Base-by-base conservation (phyloP, 441 rosid species). In the Macaranga tanarius region DNA sequence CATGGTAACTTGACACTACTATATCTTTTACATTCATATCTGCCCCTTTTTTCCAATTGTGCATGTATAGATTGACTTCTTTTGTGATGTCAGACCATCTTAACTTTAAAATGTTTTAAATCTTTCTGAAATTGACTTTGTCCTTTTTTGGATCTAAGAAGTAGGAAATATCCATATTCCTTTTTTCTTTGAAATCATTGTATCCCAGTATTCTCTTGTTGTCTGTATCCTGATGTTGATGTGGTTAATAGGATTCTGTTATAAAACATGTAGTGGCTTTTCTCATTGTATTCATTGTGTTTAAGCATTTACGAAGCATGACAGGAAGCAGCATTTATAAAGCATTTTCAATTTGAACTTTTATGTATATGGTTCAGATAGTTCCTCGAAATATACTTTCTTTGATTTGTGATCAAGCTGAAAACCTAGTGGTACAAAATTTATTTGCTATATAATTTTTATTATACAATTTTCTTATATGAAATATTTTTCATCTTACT, bases 1-100 rank as follows among this genome's bases (percentile, higher is more conserved):
- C 51, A 50, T 44, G 84, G 87, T 85, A 34, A 34, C 38, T 34
- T 34, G 38, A 34, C 38, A 34, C 6, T 34, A 5, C 20, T 19
- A 8, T 51, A 28, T 48, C 48, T 45, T 13, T 26, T 45, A 45
- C 40, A 42, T 57, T 44, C 19, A 25, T 56, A 45, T 54, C 15
- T 26, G 16, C 72, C 62, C 31, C 16, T 31, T 31, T 34, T 54
- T 16, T 26, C 55, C 19, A 45, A 11, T 34, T 44, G 25, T 22
- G 56, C 13, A 31, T 48, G 58, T 16, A 1, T 66, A 34, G n/a
- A 26, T 71, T 34, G 60, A 31, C 9, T 31, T 61, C 20, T 31
- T 62, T 20, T 71, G 20, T 16, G 22, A 61, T 48, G 28, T 23
- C 19, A 25, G 47, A 12, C 56, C 17, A 34, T 34, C 6, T 34